phyloP scores from a whole-genome alignment of 306 rosid species.

The Cucurbita pepo region DNA sequence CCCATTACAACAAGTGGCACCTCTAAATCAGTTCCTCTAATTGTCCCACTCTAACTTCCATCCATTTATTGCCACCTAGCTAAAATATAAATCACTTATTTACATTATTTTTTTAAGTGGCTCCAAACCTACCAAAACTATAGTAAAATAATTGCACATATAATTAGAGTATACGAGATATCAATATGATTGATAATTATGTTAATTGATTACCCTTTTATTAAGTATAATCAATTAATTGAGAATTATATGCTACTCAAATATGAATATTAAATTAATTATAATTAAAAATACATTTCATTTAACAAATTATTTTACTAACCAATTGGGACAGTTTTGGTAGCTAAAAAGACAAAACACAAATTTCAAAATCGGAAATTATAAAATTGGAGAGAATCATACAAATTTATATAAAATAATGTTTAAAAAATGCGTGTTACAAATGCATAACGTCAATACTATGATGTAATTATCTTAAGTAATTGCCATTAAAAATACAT shows the following conservation, averaged over 20 bases:
- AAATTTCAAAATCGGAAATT: background rate
- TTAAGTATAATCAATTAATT: background rate
- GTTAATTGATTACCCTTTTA: background rate
- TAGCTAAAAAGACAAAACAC: background rate
- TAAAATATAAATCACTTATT: background rate
- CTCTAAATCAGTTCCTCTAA: background rate
- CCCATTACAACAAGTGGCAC: conserved; percentile 2
- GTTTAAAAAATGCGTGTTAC: background rate
- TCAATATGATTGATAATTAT: background rate
- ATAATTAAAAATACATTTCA: background rate
- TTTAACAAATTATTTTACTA: background rate
- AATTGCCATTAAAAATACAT: background rate
- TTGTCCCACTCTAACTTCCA: background rate
- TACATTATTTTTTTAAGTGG: background rate
- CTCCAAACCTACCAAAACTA: background rate
- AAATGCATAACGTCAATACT: background rate
- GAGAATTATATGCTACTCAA: no score
- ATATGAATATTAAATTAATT: background rate
- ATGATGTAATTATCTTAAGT: background rate
- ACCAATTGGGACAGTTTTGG: background rate
- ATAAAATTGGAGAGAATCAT: background rate
- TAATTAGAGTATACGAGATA: background rate
- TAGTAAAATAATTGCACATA: background rate
- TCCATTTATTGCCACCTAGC: background rate
- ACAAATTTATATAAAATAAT: background rate